Evolutionary conservation across 208 protist species (phyloP).

Genomic region (Acanthamoeba divionensis): DNA sequence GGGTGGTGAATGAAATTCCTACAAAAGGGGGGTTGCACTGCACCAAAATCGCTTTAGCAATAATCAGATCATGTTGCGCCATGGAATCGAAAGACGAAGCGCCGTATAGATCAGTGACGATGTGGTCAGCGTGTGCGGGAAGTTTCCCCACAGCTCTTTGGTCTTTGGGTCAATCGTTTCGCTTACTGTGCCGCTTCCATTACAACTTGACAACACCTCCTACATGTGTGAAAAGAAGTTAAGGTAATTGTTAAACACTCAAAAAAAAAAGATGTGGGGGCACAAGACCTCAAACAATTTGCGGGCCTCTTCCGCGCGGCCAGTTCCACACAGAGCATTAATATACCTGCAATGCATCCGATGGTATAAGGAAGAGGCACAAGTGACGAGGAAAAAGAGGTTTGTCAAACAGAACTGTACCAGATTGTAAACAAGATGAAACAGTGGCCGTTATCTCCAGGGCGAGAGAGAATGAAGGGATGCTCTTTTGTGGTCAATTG

Average conservation of each 20-base stretch:
- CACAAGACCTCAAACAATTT: constrained; percentile 31
- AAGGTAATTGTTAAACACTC: too few species aligned
- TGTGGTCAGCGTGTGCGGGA: constrained; percentile 37
- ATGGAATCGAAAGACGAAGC: constrained; percentile 22
- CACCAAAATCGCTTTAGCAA: too few species aligned
- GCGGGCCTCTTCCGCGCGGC: constrained; percentile 32
- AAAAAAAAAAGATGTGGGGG: too few species aligned
- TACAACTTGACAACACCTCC: constrained; percentile 48
- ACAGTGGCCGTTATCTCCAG: constrained; percentile 15
- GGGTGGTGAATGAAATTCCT: too few species aligned
- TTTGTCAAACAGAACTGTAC: too few species aligned
- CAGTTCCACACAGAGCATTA: neutral
- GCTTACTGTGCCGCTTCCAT: constrained; percentile 24
- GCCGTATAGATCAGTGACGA: constrained; percentile 25
- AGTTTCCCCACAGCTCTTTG: constrained; percentile 51
- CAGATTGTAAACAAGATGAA: constrained; percentile 34
- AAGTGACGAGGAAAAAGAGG: neutral
- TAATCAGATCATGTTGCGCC: constrained; percentile 45
- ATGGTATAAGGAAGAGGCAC: neutral
- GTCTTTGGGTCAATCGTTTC: constrained; percentile 35
- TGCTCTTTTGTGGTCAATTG: neutral
- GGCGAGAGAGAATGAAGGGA: constrained; percentile 5
- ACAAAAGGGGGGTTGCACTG: too few species aligned
- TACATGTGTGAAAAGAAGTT: too few species aligned
- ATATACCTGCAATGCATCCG: neutral